Evolutionary conservation across 2,329 filamentous ascomycete genomes (phyloP).

Genomic region (Alternaria infectoria): DNA sequence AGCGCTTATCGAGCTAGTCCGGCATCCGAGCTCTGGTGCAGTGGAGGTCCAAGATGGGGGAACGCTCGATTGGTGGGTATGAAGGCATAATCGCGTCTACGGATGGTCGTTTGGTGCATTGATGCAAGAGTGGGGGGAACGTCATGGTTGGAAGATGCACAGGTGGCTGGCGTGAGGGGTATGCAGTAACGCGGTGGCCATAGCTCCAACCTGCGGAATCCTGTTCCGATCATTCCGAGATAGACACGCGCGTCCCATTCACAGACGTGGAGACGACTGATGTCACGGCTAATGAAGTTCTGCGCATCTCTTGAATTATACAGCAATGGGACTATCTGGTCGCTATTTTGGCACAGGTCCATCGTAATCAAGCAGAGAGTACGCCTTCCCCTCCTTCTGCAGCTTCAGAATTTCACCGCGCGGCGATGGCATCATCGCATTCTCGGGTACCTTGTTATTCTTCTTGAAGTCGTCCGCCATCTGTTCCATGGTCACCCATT

Average conservation of each 20-base stretch:
- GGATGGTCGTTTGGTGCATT: slow-evolving; percentile 7
- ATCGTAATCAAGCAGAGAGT: slow-evolving; percentile 29
- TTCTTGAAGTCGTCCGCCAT: slow-evolving; percentile 77
- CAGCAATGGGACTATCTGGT: neutral
- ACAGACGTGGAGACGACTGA: neutral
- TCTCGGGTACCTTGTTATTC: slow-evolving; percentile 63
- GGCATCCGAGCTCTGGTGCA: neutral
- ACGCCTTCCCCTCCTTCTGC: slow-evolving; percentile 39
- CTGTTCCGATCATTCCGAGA: slow-evolving; percentile 8
- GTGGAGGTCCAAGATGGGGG: slow-evolving; percentile 10
- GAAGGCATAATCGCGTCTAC: neutral
- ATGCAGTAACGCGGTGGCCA: slow-evolving; percentile 4
- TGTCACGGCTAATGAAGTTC: neutral
- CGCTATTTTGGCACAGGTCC: slow-evolving; percentile 18
- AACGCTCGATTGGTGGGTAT: slow-evolving; percentile 13
- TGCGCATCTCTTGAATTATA: neutral
- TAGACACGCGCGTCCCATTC: neutral
- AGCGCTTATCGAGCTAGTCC: slow-evolving; percentile 19
- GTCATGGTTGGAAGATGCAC: neutral
- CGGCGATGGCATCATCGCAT: slow-evolving; percentile 66
- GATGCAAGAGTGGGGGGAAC: slow-evolving; percentile 33
- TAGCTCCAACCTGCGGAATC: slow-evolving; percentile 6
- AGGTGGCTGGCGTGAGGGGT: slow-evolving; percentile 12
- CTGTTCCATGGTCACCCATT: slow-evolving; percentile 73
- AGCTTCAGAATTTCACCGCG: slow-evolving; percentile 61